Base-by-base conservation (phyloP, 2,329 filamentous ascomycete genomes). In the Aureobasidium namibiae region DNA sequence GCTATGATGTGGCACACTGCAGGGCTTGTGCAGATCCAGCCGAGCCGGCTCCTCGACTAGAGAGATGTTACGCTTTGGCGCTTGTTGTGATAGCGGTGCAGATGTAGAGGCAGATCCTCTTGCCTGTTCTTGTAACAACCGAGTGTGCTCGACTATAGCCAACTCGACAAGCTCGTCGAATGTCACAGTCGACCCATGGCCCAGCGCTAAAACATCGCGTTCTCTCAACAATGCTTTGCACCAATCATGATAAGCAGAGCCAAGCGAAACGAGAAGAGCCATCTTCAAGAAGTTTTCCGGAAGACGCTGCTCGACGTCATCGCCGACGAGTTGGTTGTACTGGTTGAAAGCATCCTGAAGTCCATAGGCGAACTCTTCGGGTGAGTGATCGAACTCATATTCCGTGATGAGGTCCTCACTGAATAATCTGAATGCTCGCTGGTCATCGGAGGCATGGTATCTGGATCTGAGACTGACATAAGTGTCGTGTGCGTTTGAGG, bases 241-340 rank as follows among this genome's bases (percentile, higher is more conserved):
- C 31, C 31, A 50, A 10, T 38, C 46, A 3, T 2, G 21, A 26
- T 50, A 50, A 18, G 84, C 73, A n/a, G 75, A 78, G 8, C 77
- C 75, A 66, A 80, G 83, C 7, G 71, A 68, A 41, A 72, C 72
- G 67, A 85, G 75, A 11, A 50, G 38, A 1, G 13, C 18, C 33
- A 50, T 13, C 26, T 50, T 50, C 31, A 50, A 11, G 3, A 24
- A 50, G 33, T 36, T 50, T 11, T 36, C 33, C 7, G 46, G 46
- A 23, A 50, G 46, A 16, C 31, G 46, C 7, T 50, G 46, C 3
- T 23, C 18, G 11, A 5, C n/a, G 24, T 36, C n/a, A 21, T 26
- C 18, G 14, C 31, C 31, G 13, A 50, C 18, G 10, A 50, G 7
- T 1, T 38, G 9, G 16, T 50, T 50, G 46, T 50, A 50, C 2